Evolutionary conservation across 1,139 yeast species (phyloP).

Genomic region (Geotrichum europaeum): DNA sequence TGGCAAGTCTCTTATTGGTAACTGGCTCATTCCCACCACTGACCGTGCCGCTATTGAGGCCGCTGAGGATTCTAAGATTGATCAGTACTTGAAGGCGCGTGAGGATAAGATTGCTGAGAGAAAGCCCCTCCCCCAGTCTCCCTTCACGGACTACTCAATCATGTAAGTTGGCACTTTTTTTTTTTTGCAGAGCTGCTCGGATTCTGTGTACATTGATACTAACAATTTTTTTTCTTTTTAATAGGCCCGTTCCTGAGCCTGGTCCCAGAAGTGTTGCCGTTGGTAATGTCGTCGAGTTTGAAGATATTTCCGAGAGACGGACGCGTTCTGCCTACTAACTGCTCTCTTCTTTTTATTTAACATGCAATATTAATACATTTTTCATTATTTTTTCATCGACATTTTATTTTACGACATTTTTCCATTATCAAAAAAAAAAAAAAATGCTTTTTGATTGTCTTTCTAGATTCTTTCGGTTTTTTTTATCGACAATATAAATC

Average conservation of each 20-base stretch:
- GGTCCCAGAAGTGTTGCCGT: constrained; percentile 25
- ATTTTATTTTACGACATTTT: background rate
- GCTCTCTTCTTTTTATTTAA: background rate
- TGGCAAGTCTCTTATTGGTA: constrained; percentile 27
- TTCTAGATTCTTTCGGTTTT: background rate
- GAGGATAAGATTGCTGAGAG: constrained; percentile 12
- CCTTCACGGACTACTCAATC: constrained; percentile 11
- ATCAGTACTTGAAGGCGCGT: background rate
- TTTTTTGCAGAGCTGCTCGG: background rate
- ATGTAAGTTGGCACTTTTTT: constrained; percentile 11
- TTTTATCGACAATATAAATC: background rate
- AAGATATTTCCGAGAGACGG: constrained; percentile 19
- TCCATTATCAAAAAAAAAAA: background rate
- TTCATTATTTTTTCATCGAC: background rate
- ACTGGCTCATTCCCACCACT: constrained; percentile 24
- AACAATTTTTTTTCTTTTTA: background rate
- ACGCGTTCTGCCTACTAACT: constrained; percentile 13
- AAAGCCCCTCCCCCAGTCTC: constrained; percentile 8
- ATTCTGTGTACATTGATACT: background rate
- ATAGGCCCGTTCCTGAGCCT: constrained; percentile 27
- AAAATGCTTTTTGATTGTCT: background rate
- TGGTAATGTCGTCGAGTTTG: constrained; percentile 26
- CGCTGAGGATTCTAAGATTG: constrained; percentile 23
- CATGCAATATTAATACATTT: background rate
- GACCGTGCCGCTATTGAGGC: constrained; percentile 21